Conservation (phyloP, 768 basidiomycete genomes). For the Suillus discolor region DNA sequence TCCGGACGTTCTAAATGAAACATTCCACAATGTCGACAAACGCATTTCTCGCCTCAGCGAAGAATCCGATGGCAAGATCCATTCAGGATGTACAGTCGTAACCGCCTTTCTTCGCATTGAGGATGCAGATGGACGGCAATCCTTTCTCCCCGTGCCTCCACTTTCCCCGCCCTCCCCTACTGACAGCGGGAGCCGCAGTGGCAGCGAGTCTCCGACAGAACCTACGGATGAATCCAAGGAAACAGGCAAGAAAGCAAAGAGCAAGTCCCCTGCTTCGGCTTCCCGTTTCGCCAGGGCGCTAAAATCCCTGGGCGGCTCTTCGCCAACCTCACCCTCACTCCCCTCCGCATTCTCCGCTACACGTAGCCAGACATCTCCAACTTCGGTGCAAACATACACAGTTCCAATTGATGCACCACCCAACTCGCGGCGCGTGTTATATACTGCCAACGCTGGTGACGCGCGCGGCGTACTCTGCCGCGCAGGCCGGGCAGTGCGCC, state of each 20-base stretch:
- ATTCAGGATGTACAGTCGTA: slow-evolving; percentile 96
- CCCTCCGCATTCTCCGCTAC: slow-evolving; percentile 1
- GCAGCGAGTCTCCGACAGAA: slow-evolving; percentile 42
- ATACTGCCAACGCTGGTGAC: slow-evolving; percentile 96
- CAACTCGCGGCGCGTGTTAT: slow-evolving; percentile 73
- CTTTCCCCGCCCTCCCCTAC: slow-evolving; percentile 36
- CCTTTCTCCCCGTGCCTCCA: slow-evolving; percentile 52
- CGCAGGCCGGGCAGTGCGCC: slow-evolving; percentile 83
- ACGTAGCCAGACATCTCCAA: slow-evolving; percentile 22
- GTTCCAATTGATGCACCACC: slow-evolving; percentile 46
- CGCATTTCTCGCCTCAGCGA: slow-evolving; percentile 83
- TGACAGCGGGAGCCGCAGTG: slow-evolving; percentile 32
- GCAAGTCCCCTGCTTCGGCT: slow-evolving; percentile 39
- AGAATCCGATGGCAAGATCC: slow-evolving; percentile 88
- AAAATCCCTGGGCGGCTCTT: slow-evolving; percentile 43
- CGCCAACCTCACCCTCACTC: slow-evolving; percentile 16
- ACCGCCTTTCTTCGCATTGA: slow-evolving; percentile 94
- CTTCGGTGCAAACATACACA: slow-evolving; percentile 39
- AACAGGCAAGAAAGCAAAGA: slow-evolving; percentile 47
- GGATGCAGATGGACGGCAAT: slow-evolving; percentile 72
- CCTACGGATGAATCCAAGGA: slow-evolving; percentile 34
- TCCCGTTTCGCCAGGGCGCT: slow-evolving; percentile 60
- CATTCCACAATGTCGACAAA: slow-evolving; percentile 92
- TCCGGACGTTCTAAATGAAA: slow-evolving; percentile 89
- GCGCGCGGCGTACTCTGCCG: slow-evolving; percentile 94